Evolutionary conservation across 192 early-diverging fungal genomes (phyloP), one percentile per base, ranked within the genome.

Genomic region (Coemansia sp.): DNA sequence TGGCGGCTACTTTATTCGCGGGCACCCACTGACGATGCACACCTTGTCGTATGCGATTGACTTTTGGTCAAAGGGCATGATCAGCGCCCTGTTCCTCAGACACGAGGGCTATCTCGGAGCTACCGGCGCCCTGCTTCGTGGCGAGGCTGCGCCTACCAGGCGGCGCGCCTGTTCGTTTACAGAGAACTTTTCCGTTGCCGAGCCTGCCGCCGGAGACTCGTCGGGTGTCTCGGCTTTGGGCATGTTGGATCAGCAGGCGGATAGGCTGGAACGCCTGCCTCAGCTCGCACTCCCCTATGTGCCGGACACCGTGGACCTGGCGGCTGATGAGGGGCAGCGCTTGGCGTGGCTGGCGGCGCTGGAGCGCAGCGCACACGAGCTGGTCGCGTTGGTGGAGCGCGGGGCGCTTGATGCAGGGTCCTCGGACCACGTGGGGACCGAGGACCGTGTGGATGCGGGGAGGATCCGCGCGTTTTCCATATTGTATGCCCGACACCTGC

Each of bases 81-180:
- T 95, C 70, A 93, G 93, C 74, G 96, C 97, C 7, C 77, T 96
- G 46, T 99, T 99, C 69, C 75, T 99, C 52, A 91, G 96, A 46
- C 97, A 99, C 76, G 97, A 99, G 84, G 97, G 97, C 7, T 97
- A 95, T 66, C 80, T 99, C 38, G 97, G 97, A 14, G 95, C 96
- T 1, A 89, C 94, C 30, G 97, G 97, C 7, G 97, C 97, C 16
- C 68, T 44, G n/a, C 38, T 39, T 13, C 38, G 50, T 30, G 42
- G 62, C 60, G 69, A 16, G 33, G 67, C 23, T 7, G 57, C 68
- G 52, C 43, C 38, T 19, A 39, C 37, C 14, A 28, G 42, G 62
- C 74, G 69, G 6, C 58, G 67, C 2, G 57, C 73, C 38, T 82
- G 82, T 62, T 95, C 95, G 57, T 95, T 92, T 62, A 91, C 88